Conservation (phyloP, 108 stramenopile genomes). For the Cyclotella baltica region DNA sequence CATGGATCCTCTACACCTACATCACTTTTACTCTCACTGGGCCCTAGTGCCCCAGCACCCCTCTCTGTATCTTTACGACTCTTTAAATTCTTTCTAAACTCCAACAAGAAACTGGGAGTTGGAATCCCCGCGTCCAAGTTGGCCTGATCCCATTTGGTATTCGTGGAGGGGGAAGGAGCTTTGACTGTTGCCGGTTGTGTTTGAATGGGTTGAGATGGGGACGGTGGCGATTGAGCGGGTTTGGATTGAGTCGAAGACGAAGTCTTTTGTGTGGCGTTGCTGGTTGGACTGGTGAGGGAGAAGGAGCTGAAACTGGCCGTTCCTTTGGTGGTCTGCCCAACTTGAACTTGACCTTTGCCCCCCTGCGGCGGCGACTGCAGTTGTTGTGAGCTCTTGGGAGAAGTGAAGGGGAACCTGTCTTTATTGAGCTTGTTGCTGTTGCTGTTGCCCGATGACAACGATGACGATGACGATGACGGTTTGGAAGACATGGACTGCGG, state of each 20-base stretch:
- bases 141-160: conserved; percentile 8
- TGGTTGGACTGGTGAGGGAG: too few relatives aligned
- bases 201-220: not conserved
- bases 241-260: too few relatives aligned
- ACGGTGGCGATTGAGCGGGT: not conserved
- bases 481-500: not conserved
- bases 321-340: too few relatives aligned
- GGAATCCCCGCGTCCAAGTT: conserved; percentile 46
- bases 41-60: not conserved
- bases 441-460: not conserved
- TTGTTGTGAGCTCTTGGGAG: too few relatives aligned
- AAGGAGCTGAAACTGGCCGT: too few relatives aligned
- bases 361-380: too few relatives aligned
- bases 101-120: conserved; percentile 36
- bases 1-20: too few relatives aligned
- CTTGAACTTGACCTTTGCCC: too few relatives aligned
- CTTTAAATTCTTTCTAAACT: conserved; percentile 44
- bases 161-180: not conserved
- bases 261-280: too few relatives aligned
- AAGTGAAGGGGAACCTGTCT: too few relatives aligned
- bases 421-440: not conserved
- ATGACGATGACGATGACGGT: not conserved
- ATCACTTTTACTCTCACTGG: not conserved
- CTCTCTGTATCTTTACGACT: not conserved
- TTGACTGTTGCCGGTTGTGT: not conserved